These are phyloP conservation scores for Chaetomiaceae sp. DNA, from an alignment of 2,329 filamentous ascomycete genomes.

Conservation along the genomic window DNA sequence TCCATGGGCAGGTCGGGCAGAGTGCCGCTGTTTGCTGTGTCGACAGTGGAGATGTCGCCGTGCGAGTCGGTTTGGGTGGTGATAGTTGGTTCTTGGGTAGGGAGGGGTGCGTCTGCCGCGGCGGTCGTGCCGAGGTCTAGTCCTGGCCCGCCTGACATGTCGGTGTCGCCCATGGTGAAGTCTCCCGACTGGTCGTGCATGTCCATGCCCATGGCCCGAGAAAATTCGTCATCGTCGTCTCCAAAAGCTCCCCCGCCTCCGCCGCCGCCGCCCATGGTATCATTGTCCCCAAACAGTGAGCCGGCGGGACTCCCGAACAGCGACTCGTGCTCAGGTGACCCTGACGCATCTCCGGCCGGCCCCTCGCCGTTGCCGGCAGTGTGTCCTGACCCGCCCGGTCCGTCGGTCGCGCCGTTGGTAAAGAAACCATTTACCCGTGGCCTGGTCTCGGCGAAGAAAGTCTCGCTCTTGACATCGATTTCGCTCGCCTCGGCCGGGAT, in stretches of 20 bases:
- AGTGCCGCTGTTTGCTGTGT: slow-evolving; percentile 10
- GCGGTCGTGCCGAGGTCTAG: slow-evolving; percentile 2
- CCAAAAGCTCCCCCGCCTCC: slow-evolving; percentile 53
- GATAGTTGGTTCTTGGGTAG: slow-evolving; percentile 6
- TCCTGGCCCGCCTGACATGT: slow-evolving; percentile 3
- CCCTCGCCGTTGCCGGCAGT: slow-evolving; percentile 23
- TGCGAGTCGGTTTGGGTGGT: slow-evolving; percentile 1
- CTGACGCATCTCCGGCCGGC: slow-evolving; percentile 23
- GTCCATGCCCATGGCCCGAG: slow-evolving; percentile 60
- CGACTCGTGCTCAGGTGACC: slow-evolving; percentile 65
- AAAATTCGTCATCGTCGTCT: slow-evolving; percentile 80
- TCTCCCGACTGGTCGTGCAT: slow-evolving; percentile 35
- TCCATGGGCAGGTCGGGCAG: slow-evolving; percentile 11
- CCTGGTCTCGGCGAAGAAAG: slow-evolving; percentile 64
- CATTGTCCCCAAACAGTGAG: slow-evolving; percentile 82
- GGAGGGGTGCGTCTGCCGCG: slow-evolving; percentile 5
- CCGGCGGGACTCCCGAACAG: slow-evolving; percentile 77
- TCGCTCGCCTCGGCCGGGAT: slow-evolving; percentile 66
- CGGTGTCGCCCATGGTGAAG: slow-evolving; percentile 30
- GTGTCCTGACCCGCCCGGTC: slow-evolving; percentile 25
- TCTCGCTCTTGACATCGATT: slow-evolving; percentile 54
- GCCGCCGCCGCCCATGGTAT: slow-evolving; percentile 42
- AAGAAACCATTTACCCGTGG: slow-evolving; percentile 51
- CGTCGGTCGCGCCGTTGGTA: slow-evolving; percentile 29
- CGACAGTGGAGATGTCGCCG: slow-evolving; percentile 7